Base-by-base conservation (phyloP, 2,329 filamentous ascomycete species). In the Chaetomium sp. region DNA sequence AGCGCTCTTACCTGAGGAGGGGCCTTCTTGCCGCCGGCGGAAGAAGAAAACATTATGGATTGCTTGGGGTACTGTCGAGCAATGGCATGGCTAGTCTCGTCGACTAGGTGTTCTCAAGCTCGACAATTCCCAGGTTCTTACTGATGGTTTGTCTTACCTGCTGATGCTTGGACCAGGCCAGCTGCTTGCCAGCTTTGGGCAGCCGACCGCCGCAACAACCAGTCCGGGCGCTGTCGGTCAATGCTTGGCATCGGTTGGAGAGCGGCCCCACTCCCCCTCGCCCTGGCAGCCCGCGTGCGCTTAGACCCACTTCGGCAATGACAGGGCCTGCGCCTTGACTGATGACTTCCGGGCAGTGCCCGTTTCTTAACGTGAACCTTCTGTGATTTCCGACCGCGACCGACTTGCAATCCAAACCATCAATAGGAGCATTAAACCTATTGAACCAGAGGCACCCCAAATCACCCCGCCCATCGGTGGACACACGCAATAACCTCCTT, bases 1-100 rank as follows among this genome's bases (percentile, higher is more conserved):
- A 56, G 49, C 49, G 50, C 19, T 16, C 71, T 67, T 80, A 92
- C 90, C 86, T 91, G 89, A 75, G 89, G 86, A 70, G 84, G 81
- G 70, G 85, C 82, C 81, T 92, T 92, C 82, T 90, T 90, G 78
- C 84, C 81, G 79, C 83, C 83, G 71, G 82, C 82, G 69, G 86
- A 87, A 71, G 86, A 88, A 69, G 86, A 85, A 79, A 88, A 89
- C 86, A 89, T 89, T 69, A 73, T 79, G 67, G 58, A 65, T 57
- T 65, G 25, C 45, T 33, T 53, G 60, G 29, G 31, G 35, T 57
- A 49, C 60, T 21, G 47, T 42, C 62, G 35, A 29, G 62, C 64
- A 70, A 69, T 68, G 60, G 66, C 70, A 71, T 71, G 65, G 29
- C 64, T 58, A 51, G 4, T 60, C 61, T 64, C 51, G 31, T 56